Percentiles rank a stretch among this genome's conserved stretches.
Evolutionary conservation across 495 filamentous ascomycete genomes (phyloP).

Genomic region (Penicillium crystallinum): DNA sequence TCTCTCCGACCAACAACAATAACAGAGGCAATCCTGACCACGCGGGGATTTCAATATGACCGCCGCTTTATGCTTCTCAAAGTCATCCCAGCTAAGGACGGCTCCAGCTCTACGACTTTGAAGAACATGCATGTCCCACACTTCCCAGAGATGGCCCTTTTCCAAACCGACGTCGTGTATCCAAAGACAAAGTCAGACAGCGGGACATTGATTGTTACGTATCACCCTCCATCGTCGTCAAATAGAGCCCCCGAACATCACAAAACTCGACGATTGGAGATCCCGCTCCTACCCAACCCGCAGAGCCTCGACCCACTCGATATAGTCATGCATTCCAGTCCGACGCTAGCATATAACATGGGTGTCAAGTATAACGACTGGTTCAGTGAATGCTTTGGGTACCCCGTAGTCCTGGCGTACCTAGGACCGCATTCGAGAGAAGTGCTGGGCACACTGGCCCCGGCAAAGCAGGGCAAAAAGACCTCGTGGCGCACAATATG

Average conservation of each 20-base stretch:
- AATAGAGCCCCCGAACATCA: constrained; percentile 8
- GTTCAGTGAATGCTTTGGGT: constrained; percentile 71
- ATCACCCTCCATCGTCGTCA: constrained; percentile 33
- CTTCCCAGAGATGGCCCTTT: constrained; percentile 63
- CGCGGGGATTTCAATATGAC: constrained; percentile 70
- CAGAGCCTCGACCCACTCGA: constrained; percentile 44
- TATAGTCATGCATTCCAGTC: constrained; percentile 59
- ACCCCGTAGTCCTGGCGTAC: constrained; percentile 60
- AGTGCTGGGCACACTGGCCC: constrained; percentile 57
- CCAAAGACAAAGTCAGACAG: constrained; percentile 19
- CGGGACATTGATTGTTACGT: constrained; percentile 53
- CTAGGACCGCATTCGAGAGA: constrained; percentile 57
- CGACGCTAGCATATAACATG: constrained; percentile 64
- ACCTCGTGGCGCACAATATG: background rate
- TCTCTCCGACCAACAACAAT: constrained; percentile 65
- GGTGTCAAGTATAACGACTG: constrained; percentile 59
- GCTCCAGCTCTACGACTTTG: constrained; percentile 24
- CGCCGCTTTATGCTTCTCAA: constrained; percentile 74
- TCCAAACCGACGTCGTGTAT: constrained; percentile 52
- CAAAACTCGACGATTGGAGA: constrained; percentile 34
- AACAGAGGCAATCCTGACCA: constrained; percentile 48
- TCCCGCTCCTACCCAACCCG: constrained; percentile 57
- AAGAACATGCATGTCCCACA: constrained; percentile 64
- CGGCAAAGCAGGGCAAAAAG: constrained; percentile 17
- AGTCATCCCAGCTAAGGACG: constrained; percentile 30